These are phyloP conservation scores for Saturnispora ahearnii DNA, from an alignment of 805 yeast genomes.

Conservation along the genomic window DNA sequence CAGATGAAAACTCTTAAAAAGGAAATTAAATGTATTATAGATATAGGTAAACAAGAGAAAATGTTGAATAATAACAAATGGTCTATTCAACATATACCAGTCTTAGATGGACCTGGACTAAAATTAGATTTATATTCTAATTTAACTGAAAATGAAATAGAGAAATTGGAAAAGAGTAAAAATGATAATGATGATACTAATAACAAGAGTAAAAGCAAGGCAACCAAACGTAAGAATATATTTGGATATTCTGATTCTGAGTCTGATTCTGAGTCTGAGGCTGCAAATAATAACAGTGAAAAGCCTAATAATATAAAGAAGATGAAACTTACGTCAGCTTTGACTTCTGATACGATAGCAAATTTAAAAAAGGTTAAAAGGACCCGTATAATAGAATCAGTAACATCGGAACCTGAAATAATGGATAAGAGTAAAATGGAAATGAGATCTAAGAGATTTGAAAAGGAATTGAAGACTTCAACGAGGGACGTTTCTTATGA, in stretches of 20 bases:
- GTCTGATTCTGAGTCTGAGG: conserved; percentile 8
- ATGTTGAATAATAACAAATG: conserved; percentile 45
- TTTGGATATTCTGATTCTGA: conserved; percentile 16
- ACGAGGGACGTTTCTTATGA: conserved; percentile 7
- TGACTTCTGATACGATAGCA: neutral
- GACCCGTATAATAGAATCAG: neutral
- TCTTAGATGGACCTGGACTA: conserved; percentile 13
- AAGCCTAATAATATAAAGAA: neutral
- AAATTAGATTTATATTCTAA: conserved; percentile 10
- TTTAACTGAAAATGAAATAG: neutral
- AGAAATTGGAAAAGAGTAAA: neutral
- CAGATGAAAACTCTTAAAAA: conserved; percentile 29
- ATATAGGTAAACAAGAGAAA: conserved; percentile 36
- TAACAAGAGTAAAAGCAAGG: neutral
- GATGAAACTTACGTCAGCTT: neutral
- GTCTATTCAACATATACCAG: conserved; percentile 44
- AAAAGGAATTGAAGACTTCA: conserved; percentile 23
- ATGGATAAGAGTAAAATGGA: conserved; percentile 2
- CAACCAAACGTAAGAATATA: conserved; percentile 9
- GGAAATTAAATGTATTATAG: conserved; percentile 42
- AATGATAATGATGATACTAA: neutral
- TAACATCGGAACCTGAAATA: neutral
- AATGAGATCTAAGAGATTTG: conserved; percentile 41
- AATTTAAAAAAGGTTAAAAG: conserved; percentile 8
- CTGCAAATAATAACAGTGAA: neutral